Evolutionary conservation across 2,329 filamentous ascomycete genomes (phyloP), one percentile per base, ranked within the genome.

Genomic region (Xylariaceae sp.): DNA sequence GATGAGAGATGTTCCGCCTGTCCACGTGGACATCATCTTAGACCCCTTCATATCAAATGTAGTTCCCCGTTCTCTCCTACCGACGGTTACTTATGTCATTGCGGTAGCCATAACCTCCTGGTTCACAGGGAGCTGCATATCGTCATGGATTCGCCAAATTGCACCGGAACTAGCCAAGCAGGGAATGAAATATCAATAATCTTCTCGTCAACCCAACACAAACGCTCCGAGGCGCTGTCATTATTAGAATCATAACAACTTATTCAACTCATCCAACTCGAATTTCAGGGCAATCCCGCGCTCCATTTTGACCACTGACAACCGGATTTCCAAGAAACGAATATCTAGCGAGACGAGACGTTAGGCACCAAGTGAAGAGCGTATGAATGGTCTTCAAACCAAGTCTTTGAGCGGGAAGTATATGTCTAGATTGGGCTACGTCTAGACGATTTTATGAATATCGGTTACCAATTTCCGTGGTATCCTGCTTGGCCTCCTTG

Each of bases 1-100:
- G 68, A 97, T 97, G 93, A 74, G 78, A 53, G 69, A 80, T 62
- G 88, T 90, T 11, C 87, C 87, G 1, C 83, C 86, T 0, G 91
- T 97, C 3, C 77, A 85, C 56, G 88, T 88, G 55, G 93, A 99
- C 67, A 74, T 86, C 73, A 89, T 97, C 68, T 83, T 99, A 23
- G 94, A 97, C 73, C 92, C 92, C 0, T 97, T 88, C 70, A 62
- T 95, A 47, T 75, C 87, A 69, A 94, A 95, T 76, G 70, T 92
- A 13, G 80, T 97, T 55, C 94, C 94, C 10, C 80, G 79, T 55
- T 96, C 92, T 3, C 77, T 97, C 13, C 69, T 88, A 18, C 86
- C 89, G 17, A 93, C 88, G 1, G 84, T 83, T 10, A 76, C 75
- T 42, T 96, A 92, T 73, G 80, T 95, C 56, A 67, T 80, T 3